These are phyloP conservation scores for Rhynchospora tenuis DNA, from an alignment of 176 grass and related monocot genomes.

Conservation along the genomic window DNA sequence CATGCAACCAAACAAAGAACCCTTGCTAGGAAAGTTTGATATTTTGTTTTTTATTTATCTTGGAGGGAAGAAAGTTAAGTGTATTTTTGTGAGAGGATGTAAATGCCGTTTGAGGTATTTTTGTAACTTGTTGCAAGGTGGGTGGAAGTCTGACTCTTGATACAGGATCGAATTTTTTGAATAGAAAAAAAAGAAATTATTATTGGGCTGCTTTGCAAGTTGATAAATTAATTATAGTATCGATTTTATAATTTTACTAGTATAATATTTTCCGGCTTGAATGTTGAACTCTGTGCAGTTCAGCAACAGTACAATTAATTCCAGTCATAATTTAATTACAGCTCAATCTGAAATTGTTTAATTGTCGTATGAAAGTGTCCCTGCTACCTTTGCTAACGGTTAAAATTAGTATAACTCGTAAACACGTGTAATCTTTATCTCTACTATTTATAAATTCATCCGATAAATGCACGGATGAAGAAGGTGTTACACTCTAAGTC, in stretches of 20 bases:
- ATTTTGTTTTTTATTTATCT: conserved; percentile 1
- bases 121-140: background rate
- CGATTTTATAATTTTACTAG: background rate
- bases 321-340: background rate
- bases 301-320: background rate
- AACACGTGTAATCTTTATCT: too few species aligned
- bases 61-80: background rate
- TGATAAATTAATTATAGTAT: background rate
- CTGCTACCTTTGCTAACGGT: too few species aligned
- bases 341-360: background rate
- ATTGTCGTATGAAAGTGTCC: background rate
- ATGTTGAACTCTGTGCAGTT: background rate
- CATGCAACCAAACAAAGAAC: conserved; percentile 92
- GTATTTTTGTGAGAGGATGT: background rate
- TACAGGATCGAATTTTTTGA: background rate
- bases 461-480: too few species aligned
- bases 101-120: background rate
- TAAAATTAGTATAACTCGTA: too few species aligned
- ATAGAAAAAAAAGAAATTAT: background rate
- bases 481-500: too few species aligned
- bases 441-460: too few species aligned
- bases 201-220: background rate
- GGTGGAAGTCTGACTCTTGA: background rate
- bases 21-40: conserved; percentile 79
- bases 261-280: background rate